A percentile compares a stretch with the other conserved stretches of the same genome.
Conservation (phyloP, 2,329 filamentous ascomycete genomes). For the Chrysoporthe deuterocubensis region DNA sequence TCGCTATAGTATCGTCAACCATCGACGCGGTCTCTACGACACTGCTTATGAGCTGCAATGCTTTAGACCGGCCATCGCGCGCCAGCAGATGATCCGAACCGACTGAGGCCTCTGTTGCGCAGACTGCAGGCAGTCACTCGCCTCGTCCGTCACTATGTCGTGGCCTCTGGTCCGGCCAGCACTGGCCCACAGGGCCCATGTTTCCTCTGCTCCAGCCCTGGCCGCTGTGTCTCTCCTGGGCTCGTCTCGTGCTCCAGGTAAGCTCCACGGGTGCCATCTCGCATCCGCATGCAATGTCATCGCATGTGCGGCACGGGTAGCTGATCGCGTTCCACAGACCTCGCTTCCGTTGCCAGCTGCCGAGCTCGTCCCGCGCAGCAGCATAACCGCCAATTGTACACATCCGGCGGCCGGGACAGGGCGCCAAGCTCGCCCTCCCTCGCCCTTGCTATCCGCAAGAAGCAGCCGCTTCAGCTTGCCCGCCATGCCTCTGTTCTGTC, state of each 20-base stretch:
- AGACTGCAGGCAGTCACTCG: slow-evolving; percentile 22
- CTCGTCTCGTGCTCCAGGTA: slow-evolving; percentile 30
- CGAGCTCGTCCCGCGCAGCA: slow-evolving; percentile 18
- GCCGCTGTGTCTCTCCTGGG: slow-evolving; percentile 28
- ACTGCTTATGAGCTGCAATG: neutral
- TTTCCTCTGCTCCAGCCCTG: slow-evolving; percentile 18
- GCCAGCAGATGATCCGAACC: slow-evolving; percentile 21
- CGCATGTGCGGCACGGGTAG: neutral
- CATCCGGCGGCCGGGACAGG: slow-evolving; percentile 37
- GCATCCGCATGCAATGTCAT: too few species aligned
- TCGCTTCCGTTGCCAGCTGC: slow-evolving; percentile 14
- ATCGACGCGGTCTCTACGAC: neutral
- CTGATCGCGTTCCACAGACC: slow-evolving; percentile 18
- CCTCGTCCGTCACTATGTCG: slow-evolving; percentile 26
- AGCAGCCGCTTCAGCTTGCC: slow-evolving; percentile 43
- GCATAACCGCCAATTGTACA: slow-evolving; percentile 45
- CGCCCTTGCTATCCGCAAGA: slow-evolving; percentile 33
- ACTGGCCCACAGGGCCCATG: slow-evolving; percentile 27
- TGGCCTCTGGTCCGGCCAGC: slow-evolving; percentile 33
- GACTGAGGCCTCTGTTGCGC: slow-evolving; percentile 20
- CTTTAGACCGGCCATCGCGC: neutral
- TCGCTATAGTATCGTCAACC: neutral
- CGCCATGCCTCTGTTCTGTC: slow-evolving; percentile 45
- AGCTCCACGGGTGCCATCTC: slow-evolving; percentile 5
- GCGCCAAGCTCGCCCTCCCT: slow-evolving; percentile 30